A percentile compares a stretch with the other conserved stretches of the same genome.
phyloP scores from a whole-genome alignment of 352 stramenopile species.

The Blastocystis hominis region DNA sequence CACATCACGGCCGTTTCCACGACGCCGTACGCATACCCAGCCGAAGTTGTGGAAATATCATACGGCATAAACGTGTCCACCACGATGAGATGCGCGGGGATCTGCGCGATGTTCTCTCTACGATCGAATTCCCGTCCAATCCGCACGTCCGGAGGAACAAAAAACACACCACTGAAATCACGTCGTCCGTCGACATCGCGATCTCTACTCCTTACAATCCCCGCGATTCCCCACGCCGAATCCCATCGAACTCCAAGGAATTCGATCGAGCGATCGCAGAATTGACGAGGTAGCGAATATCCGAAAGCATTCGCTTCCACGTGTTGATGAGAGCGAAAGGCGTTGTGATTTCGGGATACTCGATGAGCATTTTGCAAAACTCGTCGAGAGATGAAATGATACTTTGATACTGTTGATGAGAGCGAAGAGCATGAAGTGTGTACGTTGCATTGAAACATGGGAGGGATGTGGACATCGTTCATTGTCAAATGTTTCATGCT shows the following conservation, averaged over 20 bases:
- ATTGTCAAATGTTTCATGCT: neutral
- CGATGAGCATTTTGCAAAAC: neutral
- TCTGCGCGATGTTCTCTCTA: neutral
- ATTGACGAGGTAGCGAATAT: constrained; percentile 26
- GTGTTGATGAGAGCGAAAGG: neutral
- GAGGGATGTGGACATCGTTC: neutral
- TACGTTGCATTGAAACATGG: constrained; percentile 31
- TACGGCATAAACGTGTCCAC: constrained; percentile 3
- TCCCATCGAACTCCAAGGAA: neutral
- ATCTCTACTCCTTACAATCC: neutral
- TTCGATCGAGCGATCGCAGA: neutral
- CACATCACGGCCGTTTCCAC: constrained; percentile 43
- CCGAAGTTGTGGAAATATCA: neutral
- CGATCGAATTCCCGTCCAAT: neutral
- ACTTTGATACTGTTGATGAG: neutral
- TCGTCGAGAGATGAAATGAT: neutral
- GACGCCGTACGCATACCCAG: constrained; percentile 3
- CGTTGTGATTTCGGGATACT: neutral
- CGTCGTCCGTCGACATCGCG: constrained; percentile 31
- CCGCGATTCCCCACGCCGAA: neutral
- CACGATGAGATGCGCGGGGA: neutral
- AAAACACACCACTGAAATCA: constrained; percentile 17
- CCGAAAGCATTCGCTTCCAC: neutral
- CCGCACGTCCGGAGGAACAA: neutral
- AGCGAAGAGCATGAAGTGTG: no score